A percentile compares a stretch with the other conserved stretches of the same genome.
Conservation (phyloP, 2,329 filamentous ascomycete genomes). For the Sporothrix variecibatus region DNA sequence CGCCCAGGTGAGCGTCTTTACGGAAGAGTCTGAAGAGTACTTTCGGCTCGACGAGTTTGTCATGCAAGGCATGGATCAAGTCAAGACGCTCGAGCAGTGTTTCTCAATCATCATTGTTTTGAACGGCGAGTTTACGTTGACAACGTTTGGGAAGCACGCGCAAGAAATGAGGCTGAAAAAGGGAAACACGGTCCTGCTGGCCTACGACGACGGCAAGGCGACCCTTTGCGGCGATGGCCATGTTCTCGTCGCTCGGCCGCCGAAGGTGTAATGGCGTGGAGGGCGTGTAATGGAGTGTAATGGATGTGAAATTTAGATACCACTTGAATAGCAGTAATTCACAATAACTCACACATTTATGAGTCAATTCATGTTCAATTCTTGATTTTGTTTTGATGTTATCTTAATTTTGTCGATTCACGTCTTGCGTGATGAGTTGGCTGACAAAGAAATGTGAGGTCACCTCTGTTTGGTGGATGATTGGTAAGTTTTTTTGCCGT, state of each 20-base stretch:
- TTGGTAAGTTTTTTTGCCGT: background rate
- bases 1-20: background rate
- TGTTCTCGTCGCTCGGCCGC: background rate
- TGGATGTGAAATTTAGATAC: background rate
- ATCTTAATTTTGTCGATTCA: background rate
- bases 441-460: background rate
- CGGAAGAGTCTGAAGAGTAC: background rate
- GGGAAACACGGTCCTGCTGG: background rate
- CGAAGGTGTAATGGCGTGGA: background rate
- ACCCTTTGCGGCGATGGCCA: background rate
- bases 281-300: background rate
- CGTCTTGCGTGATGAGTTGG: background rate
- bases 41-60: background rate
- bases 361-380: background rate
- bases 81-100: background rate
- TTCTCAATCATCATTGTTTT: background rate
- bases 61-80: background rate
- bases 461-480: slow-evolving; percentile 3
- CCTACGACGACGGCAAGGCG: background rate
- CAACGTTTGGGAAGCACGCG: background rate
- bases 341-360: background rate
- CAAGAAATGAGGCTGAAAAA: background rate
- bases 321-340: background rate
- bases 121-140: background rate
- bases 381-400: background rate